Base-by-base conservation (phyloP, 2,329 filamentous ascomycete species). In the Dothiorella sarmentorum region DNA sequence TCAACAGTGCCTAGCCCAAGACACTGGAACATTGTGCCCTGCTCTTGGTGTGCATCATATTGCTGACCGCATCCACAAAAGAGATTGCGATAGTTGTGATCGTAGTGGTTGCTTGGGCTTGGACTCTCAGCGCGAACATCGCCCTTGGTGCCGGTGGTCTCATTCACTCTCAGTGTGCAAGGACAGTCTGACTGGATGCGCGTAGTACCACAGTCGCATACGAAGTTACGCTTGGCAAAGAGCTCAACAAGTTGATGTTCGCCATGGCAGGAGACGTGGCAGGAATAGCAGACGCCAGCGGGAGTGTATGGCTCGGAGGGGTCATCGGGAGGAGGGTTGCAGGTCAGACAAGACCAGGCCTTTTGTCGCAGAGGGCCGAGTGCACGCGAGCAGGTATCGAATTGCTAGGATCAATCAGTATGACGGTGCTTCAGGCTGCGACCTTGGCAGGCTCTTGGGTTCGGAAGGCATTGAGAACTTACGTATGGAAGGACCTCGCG, bases 1-100 rank as follows among this genome's bases (percentile, higher is more conserved):
- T 93, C 88, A 11, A 83, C 80, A 0, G 85, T 88, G 0, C 91
- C 91, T 0, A 97, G 78, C 0, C 93, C 93, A 2, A 97, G 73
- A 69, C 94, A 99, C 73, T 99, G 94, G 66, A 95, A 99, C 94
- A 99, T 99, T 37, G 92, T 97, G 0, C 93, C 93, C 66, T 93
- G 95, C 71, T 99, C 91, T 69, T 89, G 81, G 47, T 93, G 84
- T 0, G 93, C 85, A 70, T 97, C 89, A 70, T 99, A 99, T 61
- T 92, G 85, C 67, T 92, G 88, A 27, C 84, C 84, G 68, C 94
- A 99, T 2, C 88, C 90, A 71, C 94, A 99, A 75, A 99, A 99
- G 43, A 82, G 84, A 68, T 97, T 97, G 65, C 85, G 82, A 68
- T 96, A 99, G 77, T 99, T 99, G 61, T 97, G 89, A 68, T 97